These are phyloP conservation scores for Protea cynaroides DNA, from an alignment of 164 flowering plant species.

Conservation along the genomic window DNA sequence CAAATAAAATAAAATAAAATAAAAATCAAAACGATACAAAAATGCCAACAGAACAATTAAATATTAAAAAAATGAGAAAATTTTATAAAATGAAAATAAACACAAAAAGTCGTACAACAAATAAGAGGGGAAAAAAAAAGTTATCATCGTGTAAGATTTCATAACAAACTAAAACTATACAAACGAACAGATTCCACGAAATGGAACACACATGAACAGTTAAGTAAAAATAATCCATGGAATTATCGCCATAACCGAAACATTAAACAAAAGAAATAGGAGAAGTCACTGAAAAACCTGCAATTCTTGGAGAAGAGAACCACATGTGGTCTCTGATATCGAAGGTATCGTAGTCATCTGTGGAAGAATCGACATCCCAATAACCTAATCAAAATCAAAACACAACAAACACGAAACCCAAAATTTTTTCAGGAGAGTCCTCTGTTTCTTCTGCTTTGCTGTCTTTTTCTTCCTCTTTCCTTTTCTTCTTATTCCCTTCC, in stretches of 20 bases:
- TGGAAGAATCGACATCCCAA: neutral
- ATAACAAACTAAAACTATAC: too few species aligned
- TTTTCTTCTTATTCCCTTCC: neutral
- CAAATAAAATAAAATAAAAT: neutral
- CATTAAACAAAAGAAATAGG: neutral
- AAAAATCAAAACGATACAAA: neutral
- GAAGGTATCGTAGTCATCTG: conserved; percentile 15
- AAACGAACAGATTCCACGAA: too few species aligned
- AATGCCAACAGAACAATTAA: too few species aligned
- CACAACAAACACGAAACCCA: conserved; percentile 11
- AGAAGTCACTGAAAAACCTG: conserved; percentile 42
- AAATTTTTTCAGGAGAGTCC: too few species aligned
- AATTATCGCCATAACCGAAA: neutral
- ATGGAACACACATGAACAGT: too few species aligned
- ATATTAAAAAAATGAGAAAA: neutral
- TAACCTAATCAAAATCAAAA: conserved; percentile 4
- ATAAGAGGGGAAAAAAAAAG: too few species aligned
- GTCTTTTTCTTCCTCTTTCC: too few species aligned
- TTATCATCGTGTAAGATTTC: too few species aligned
- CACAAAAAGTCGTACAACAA: too few species aligned
- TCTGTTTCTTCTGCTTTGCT: too few species aligned
- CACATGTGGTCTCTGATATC: conserved; percentile 48
- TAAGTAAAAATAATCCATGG: neutral
- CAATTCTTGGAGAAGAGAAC: conserved; percentile 52
- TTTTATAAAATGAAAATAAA: too few species aligned